phyloP scores from a whole-genome alignment of 768 basidiomycete genomes.

The Mycena galericulata region DNA sequence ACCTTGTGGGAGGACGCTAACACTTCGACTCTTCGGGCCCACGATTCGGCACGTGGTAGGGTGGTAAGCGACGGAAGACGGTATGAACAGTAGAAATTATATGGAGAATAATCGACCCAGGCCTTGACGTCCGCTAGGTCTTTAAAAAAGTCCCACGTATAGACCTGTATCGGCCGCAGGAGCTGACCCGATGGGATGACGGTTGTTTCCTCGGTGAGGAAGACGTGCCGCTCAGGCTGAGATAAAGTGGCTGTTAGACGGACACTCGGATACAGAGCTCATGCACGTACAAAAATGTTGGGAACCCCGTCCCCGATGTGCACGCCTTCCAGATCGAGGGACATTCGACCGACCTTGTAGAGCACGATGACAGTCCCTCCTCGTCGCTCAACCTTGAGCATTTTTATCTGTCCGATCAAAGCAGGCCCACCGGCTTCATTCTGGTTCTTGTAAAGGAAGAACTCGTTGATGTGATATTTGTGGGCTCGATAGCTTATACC shows the following conservation, averaged over 20 bases:
- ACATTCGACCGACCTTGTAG: conserved; percentile 63
- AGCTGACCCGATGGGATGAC: conserved; percentile 52
- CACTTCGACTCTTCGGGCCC: conserved; percentile 13
- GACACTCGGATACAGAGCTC: background rate
- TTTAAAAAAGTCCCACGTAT: conserved; percentile 61
- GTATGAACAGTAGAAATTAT: conserved; percentile 71
- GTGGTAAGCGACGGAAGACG: conserved; percentile 55
- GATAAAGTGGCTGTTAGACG: conserved; percentile 8
- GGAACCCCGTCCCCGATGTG: conserved; percentile 24
- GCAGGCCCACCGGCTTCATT: conserved; percentile 61
- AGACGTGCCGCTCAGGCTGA: conserved; percentile 67
- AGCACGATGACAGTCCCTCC: conserved; percentile 45
- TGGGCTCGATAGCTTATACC: conserved; percentile 62
- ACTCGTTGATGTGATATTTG: conserved; percentile 73
- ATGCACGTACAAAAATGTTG: conserved; percentile 15
- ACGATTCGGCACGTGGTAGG: background rate
- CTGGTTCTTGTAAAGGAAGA: conserved; percentile 56
- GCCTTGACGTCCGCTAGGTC: conserved; percentile 45
- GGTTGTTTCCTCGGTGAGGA: conserved; percentile 62
- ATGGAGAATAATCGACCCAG: conserved; percentile 65
- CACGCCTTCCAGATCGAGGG: conserved; percentile 44
- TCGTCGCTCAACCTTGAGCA: conserved; percentile 42
- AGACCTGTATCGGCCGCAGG: conserved; percentile 45
- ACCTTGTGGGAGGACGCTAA: background rate
- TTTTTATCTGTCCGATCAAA: conserved; percentile 64